These are phyloP conservation scores for Fragilaria radians DNA, from an alignment of 108 stramenopile species.

Conservation along the genomic window DNA sequence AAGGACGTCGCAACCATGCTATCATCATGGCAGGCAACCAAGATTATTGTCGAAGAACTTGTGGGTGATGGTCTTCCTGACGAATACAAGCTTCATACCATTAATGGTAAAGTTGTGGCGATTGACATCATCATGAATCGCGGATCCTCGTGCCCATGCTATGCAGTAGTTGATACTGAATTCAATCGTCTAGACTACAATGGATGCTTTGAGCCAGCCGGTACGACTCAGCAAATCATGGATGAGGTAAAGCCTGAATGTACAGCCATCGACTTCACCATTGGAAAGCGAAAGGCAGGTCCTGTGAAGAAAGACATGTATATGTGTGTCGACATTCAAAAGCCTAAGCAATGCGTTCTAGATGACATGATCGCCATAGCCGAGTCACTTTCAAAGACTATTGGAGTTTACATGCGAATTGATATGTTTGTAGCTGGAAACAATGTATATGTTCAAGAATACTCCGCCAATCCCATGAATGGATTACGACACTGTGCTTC, in stretches of 20 bases:
- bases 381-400: background rate
- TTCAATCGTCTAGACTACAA: background rate
- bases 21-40: background rate
- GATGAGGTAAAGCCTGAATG: background rate
- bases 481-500: background rate
- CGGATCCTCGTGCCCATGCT: background rate
- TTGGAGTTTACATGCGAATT: background rate
- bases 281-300: background rate
- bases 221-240: background rate
- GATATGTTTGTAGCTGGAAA: background rate
- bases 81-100: background rate
- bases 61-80: background rate
- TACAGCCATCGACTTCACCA: background rate
- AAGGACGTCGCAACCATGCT: background rate
- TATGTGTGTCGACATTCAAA: background rate
- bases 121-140: background rate
- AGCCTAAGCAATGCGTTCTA: background rate
- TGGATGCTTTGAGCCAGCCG: background rate
- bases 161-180: background rate
- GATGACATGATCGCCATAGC: background rate
- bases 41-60: background rate
- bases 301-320: background rate
- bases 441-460: background rate
- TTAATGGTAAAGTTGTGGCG: background rate
- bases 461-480: background rate